phyloP scores from a whole-genome alignment of 768 basidiomycete genomes.

The Calocybe indica region DNA sequence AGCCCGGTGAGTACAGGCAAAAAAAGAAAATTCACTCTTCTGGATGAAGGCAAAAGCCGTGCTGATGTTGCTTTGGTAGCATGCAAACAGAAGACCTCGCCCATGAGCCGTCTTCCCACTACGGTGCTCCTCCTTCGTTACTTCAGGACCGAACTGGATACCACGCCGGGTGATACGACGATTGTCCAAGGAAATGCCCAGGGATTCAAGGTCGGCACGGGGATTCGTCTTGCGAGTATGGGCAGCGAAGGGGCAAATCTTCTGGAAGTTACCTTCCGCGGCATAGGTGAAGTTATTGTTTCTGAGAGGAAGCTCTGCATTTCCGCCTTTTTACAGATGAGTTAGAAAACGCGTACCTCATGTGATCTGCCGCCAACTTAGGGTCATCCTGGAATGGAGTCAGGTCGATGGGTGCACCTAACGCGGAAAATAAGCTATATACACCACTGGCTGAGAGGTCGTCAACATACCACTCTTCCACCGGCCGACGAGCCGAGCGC shows the following conservation, averaged over 20 bases:
- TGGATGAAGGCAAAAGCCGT: conserved; percentile 39
- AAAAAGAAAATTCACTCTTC: conserved; percentile 19
- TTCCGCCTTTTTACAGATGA: conserved; percentile 9
- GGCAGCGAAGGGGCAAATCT: conserved; percentile 41
- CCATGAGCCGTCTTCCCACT: conserved; percentile 33
- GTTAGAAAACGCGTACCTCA: conserved; percentile 18
- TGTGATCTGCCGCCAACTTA: conserved; percentile 25
- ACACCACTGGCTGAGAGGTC: not conserved
- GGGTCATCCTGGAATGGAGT: conserved; percentile 38
- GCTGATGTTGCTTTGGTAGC: conserved; percentile 35
- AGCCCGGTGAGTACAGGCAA: not conserved
- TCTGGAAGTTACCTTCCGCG: conserved; percentile 25
- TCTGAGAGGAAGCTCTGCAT: conserved; percentile 14
- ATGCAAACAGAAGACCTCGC: conserved; percentile 43
- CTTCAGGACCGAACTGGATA: conserved; percentile 47
- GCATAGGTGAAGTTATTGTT: conserved; percentile 39
- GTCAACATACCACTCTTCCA: conserved; percentile 44
- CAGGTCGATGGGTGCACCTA: conserved; percentile 41
- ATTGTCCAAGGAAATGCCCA: conserved; percentile 16
- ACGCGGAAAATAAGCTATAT: not conserved
- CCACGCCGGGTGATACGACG: conserved; percentile 42
- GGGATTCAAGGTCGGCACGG: conserved; percentile 34
- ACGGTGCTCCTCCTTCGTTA: conserved; percentile 30
- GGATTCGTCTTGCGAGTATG: conserved; percentile 43
- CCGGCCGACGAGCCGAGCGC: conserved; percentile 46